Percentiles rank a stretch among this genome's conserved stretches.
Evolutionary conservation across 805 yeast genomes (phyloP).

Genomic region (Ogataea polymorpha): DNA sequence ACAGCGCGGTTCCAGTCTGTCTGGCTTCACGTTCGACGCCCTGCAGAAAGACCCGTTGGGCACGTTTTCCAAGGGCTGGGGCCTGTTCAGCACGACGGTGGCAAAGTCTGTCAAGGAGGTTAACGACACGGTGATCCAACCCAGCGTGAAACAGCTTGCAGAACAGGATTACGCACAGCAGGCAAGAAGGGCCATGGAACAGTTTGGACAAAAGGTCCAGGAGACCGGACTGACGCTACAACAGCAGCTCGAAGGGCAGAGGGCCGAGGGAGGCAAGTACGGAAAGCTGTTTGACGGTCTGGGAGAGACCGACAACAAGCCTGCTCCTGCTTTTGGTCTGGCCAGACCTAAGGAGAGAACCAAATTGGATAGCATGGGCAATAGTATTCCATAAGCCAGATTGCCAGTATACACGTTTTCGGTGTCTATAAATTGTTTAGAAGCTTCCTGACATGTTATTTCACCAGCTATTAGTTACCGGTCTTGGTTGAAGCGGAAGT

Average conservation of each 20-base stretch:
- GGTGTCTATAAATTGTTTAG: background rate
- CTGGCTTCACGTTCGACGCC: conserved; percentile 62
- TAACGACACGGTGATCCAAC: conserved; percentile 84
- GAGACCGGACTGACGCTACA: conserved; percentile 79
- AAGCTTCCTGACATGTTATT: background rate
- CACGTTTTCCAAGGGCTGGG: conserved; percentile 92
- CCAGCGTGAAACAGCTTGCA: conserved; percentile 78
- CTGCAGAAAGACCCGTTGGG: conserved; percentile 84
- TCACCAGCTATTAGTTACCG: background rate
- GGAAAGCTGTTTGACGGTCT: conserved; percentile 57
- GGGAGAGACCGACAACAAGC: conserved; percentile 37
- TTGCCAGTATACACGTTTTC: background rate
- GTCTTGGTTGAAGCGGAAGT: background rate
- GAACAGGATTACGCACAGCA: conserved; percentile 77
- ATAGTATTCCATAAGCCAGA: conserved; percentile 18
- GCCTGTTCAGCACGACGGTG: conserved; percentile 82
- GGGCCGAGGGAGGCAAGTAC: conserved; percentile 36
- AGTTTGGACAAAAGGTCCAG: conserved; percentile 91
- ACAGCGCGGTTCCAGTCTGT: conserved; percentile 39
- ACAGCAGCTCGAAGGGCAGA: conserved; percentile 43
- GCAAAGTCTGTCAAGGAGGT: conserved; percentile 82
- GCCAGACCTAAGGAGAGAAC: conserved; percentile 56
- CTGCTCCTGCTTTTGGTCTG: conserved; percentile 67
- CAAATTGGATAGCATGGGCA: conserved; percentile 47
- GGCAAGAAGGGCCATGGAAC: conserved; percentile 91